phyloP scores from a whole-genome alignment of 2,329 filamentous ascomycete genomes.

The Didymella lethalis region DNA sequence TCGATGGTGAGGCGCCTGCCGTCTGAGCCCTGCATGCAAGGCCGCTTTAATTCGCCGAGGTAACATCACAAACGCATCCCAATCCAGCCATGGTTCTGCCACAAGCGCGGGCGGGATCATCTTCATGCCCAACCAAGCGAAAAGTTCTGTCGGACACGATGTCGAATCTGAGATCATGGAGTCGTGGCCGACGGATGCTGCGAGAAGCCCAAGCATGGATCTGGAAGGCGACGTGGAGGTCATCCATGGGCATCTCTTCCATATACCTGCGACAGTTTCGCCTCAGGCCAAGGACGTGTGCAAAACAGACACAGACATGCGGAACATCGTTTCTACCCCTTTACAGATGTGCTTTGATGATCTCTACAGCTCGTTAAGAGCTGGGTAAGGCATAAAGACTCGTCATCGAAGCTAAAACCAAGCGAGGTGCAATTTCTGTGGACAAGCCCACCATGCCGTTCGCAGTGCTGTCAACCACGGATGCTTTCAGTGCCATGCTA shows the following conservation, averaged over 20 bases:
- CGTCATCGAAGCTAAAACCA: slow-evolving; percentile 38
- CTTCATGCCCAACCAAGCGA: slow-evolving; percentile 32
- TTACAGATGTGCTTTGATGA: slow-evolving; percentile 21
- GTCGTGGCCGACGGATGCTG: slow-evolving; percentile 24
- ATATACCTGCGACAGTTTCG: slow-evolving; percentile 25
- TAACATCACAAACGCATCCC: slow-evolving; percentile 28
- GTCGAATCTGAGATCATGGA: slow-evolving; percentile 40
- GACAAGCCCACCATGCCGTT: slow-evolving; percentile 15
- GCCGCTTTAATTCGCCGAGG: slow-evolving; percentile 41
- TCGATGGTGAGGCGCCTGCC: slow-evolving; percentile 41
- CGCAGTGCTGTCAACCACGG: slow-evolving; percentile 17
- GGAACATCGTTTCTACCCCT: slow-evolving; percentile 33
- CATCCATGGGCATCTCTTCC: slow-evolving; percentile 8
- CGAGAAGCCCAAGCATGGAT: slow-evolving; percentile 17
- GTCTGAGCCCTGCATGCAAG: slow-evolving; percentile 39
- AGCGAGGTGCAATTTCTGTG: slow-evolving; percentile 18
- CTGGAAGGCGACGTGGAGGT: slow-evolving; percentile 5
- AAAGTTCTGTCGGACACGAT: slow-evolving; percentile 25
- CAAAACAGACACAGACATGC: slow-evolving; percentile 16
- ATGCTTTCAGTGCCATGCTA: slow-evolving; percentile 10
- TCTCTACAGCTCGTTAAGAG: slow-evolving; percentile 27
- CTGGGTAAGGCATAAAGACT: slow-evolving; percentile 32
- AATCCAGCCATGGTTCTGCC: slow-evolving; percentile 30
- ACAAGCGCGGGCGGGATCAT: slow-evolving; percentile 32
- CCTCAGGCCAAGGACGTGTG: slow-evolving; percentile 27